A percentile compares a stretch with the other conserved stretches of the same genome.
Conservation (phyloP, 2,329 filamentous ascomycete genomes). For the Aspergillus melleus region DNA sequence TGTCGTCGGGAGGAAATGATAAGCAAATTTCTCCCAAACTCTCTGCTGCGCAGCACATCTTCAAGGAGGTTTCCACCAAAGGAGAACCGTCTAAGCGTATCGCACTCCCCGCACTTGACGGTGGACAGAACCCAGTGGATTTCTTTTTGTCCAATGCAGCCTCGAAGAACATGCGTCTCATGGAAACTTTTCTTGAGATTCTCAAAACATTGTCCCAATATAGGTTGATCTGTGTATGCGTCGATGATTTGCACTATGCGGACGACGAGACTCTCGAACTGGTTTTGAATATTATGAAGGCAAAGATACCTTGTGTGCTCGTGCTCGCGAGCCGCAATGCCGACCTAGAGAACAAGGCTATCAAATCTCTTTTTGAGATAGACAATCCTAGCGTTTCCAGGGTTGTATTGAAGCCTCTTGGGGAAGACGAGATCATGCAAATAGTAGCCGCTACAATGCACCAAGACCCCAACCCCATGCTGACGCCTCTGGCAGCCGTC, state of each 20-base stretch:
- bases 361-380: conserved; percentile 42
- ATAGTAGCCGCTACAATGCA: conserved; percentile 83
- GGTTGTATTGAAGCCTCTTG: conserved; percentile 71
- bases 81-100: conserved; percentile 31
- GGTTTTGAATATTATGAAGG: conserved; percentile 74
- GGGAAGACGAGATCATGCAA: conserved; percentile 74
- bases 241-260: conserved; percentile 89
- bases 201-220: conserved; percentile 76
- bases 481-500: conserved; percentile 76
- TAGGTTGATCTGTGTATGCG: conserved; percentile 82
- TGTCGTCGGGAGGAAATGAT: conserved; percentile 40
- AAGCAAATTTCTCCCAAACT: conserved; percentile 32
- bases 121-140: conserved; percentile 37
- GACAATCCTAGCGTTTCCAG: conserved; percentile 63
- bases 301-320: conserved; percentile 77
- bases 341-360: conserved; percentile 55
- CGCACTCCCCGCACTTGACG: conserved; percentile 34
- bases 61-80: conserved; percentile 32
- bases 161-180: conserved; percentile 65
- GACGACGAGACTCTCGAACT: conserved; percentile 85
- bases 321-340: conserved; percentile 74
- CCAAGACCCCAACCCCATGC: conserved; percentile 65
- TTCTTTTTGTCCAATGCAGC: conserved; percentile 42
- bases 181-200: conserved; percentile 86
- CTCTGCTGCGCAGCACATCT: conserved; percentile 28